Evolutionary conservation across 208 protist genomes (phyloP), one percentile per base, ranked within the genome.

Genomic region (Leishmania major): DNA sequence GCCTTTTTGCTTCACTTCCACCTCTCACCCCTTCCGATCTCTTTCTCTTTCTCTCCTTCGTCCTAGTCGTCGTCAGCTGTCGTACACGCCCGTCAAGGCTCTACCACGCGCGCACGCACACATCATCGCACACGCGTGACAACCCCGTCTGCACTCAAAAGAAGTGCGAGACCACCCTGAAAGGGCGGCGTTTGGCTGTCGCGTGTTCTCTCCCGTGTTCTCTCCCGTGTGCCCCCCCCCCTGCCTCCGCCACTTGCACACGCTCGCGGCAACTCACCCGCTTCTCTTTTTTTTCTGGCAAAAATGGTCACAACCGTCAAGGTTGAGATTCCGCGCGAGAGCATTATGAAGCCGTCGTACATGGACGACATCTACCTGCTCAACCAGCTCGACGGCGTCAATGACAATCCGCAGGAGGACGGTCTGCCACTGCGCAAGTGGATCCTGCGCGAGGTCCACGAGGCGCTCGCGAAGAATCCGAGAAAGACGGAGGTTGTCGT

Each of bases 341-440:
- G 88, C 67, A 81, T 96, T 69, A 78, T 75, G 28, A 84, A 75
- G 55, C 88, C 91, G 43, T 74, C 87, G 35, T 96, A 85, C 79
- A 81, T 79, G 22, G 67, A 88, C 0, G 93, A 96, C 74, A 87
- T 85, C 7, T 93, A 90, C 69, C 88, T 96, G 31, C 78, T 95
- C 45, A 96, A 96, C 83, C 89, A 91, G 45, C 45, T 96, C 71
- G 64, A 90, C 40, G 89, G 90, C 78, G 78, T 96, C 51, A 91
- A 94, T 71, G 93, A 96, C 84, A 86, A 85, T 73, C 93, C 93
- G 40, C 72, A 53, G 64, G 91, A 96, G 89, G 91, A 96, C 45
- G 90, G 90, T 43, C 83, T 96, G 60, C 93, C 93, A 28, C 90
- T 96, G 64, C 93, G 93, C 66, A 40, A 91, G 91, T 96, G 93